phyloP scores from a whole-genome alignment of 2,329 filamentous ascomycete genomes.

The Fusarium burgessii region DNA sequence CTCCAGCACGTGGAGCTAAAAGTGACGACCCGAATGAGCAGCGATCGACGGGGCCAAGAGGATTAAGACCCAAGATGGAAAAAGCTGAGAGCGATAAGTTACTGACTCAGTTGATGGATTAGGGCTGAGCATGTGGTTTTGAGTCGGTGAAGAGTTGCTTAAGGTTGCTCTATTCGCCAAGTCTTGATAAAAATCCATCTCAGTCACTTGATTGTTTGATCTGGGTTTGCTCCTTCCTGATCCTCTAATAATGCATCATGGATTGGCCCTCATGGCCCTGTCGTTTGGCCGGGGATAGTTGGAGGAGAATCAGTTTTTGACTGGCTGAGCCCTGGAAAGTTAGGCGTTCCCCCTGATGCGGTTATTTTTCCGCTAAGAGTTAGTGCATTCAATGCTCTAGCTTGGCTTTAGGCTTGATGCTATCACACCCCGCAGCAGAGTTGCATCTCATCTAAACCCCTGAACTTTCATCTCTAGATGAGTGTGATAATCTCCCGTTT shows the following conservation, averaged over 20 bases:
- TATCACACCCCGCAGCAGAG: conserved; percentile 42
- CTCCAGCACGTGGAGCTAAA: conserved; percentile 45
- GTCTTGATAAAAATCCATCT: conserved; percentile 2
- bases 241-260: conserved; percentile 33
- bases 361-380: conserved; percentile 43
- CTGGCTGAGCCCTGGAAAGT: conserved; percentile 27
- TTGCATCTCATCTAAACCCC: conserved; percentile 35
- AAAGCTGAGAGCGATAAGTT: conserved; percentile 4
- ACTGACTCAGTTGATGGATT: conserved; percentile 5
- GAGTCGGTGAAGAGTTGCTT: conserved; percentile 2
- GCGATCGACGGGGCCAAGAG: conserved; percentile 40
- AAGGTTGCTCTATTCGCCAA: not conserved
- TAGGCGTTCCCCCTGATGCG: conserved; percentile 44
- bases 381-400: conserved; percentile 40
- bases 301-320: conserved; percentile 5
- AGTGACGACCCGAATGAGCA: conserved; percentile 41
- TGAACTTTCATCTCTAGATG: conserved; percentile 29
- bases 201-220: conserved; percentile 30
- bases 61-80: conserved; percentile 5
- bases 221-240: conserved; percentile 35
- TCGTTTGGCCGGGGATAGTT: conserved; percentile 23
- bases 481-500: conserved; percentile 31
- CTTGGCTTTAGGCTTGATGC: conserved; percentile 5
- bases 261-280: conserved; percentile 24
- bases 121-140: not conserved